Evolutionary conservation across 805 yeast genomes (phyloP).

Genomic region (Candida vartiovaarae): DNA sequence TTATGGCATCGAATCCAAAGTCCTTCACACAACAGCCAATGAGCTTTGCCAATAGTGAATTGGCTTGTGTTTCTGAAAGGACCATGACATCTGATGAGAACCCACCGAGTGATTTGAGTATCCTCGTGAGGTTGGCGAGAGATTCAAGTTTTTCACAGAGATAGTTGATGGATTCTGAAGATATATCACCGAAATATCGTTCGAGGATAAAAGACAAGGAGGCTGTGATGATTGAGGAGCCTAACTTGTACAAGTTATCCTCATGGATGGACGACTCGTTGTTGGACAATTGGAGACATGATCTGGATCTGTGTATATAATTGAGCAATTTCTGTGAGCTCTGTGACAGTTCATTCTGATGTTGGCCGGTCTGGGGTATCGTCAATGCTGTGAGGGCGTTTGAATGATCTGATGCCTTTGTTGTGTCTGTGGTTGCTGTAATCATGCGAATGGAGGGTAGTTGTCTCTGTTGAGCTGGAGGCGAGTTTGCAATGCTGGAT

Average conservation of each 20-base stretch:
- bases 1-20: constrained; percentile 70
- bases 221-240: constrained; percentile 46
- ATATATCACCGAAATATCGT: constrained; percentile 47
- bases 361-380: too few relatives aligned
- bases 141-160: constrained; percentile 38
- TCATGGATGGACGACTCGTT: constrained; percentile 20
- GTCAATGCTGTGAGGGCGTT: too few relatives aligned
- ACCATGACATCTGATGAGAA: constrained; percentile 19
- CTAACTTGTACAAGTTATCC: constrained; percentile 49
- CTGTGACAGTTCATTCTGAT: constrained; percentile 14
- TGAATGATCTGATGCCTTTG: neutral
- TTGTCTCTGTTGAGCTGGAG: constrained; percentile 8
- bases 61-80: constrained; percentile 44
- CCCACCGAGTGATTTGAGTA: constrained; percentile 35
- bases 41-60: constrained; percentile 47
- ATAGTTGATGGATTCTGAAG: constrained; percentile 48
- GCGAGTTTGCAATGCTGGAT: constrained; percentile 5
- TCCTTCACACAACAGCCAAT: constrained; percentile 70
- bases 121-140: constrained; percentile 27
- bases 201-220: constrained; percentile 59
- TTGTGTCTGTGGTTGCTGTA: neutral
- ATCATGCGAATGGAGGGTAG: constrained; percentile 9
- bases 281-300: constrained; percentile 45
- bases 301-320: constrained; percentile 53
- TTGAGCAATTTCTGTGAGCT: constrained; percentile 32